These are phyloP conservation scores for Asterophora lycoperdoides DNA, from an alignment of 768 basidiomycete genomes.

Conservation along the genomic window DNA sequence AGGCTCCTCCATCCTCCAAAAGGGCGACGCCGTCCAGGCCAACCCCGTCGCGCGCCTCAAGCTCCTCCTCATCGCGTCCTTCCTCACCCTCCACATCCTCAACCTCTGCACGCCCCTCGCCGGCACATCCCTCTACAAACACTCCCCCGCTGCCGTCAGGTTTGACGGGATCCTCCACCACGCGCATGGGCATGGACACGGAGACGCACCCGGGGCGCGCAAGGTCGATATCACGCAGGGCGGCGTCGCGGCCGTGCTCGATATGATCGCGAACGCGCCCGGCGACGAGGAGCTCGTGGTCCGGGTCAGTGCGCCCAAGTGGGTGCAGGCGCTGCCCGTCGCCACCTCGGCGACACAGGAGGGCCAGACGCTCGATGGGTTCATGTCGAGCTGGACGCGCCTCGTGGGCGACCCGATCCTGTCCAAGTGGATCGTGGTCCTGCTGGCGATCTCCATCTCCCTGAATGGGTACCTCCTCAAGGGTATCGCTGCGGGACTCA, in stretches of 20 bases:
- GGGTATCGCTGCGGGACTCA: conserved; percentile 55
- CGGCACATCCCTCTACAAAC: conserved; percentile 24
- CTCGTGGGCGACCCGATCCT: conserved; percentile 93
- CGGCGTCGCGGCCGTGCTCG: conserved; percentile 53
- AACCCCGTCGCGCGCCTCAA: conserved; percentile 88
- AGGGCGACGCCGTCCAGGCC: conserved; percentile 44
- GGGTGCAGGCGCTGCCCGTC: conserved; percentile 43
- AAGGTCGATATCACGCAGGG: conserved; percentile 66
- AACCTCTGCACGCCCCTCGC: conserved; percentile 93
- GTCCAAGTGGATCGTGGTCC: conserved; percentile 91
- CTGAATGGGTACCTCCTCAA: conserved; percentile 93
- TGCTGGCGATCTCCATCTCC: conserved; percentile 79
- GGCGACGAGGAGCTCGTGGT: conserved; percentile 44
- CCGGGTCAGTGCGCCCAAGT: conserved; percentile 58
- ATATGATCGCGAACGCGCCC: conserved; percentile 1
- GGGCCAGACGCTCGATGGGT: conserved; percentile 64
- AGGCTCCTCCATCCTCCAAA: conserved; percentile 22
- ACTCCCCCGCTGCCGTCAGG: conserved; percentile 61
- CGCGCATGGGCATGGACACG: conserved; percentile 15
- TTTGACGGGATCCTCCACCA: conserved; percentile 47
- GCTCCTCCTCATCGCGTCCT: conserved; percentile 85
- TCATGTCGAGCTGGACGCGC: conserved; percentile 86
- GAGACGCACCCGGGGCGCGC: conserved; percentile 20
- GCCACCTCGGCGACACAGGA: conserved; percentile 1
- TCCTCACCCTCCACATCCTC: conserved; percentile 85